These are phyloP conservation scores for Apiotrichum mycotoxinovorans DNA, from an alignment of 1,284 basidiomycete genomes.

Conservation along the genomic window DNA sequence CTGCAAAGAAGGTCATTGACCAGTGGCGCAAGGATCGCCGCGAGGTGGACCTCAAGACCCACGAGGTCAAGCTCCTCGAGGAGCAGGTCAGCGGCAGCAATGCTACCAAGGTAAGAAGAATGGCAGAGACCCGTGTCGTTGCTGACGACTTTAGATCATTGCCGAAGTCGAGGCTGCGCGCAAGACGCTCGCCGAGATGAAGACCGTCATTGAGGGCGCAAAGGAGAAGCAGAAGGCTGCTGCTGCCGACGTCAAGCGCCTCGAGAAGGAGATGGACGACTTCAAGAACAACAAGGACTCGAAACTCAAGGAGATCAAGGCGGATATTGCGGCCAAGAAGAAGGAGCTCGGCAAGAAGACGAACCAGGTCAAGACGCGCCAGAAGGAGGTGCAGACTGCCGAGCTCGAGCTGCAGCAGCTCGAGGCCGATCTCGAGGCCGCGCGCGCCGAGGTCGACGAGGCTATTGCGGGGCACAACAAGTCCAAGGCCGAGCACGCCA, in stretches of 20 bases:
- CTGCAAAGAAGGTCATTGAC: constrained; percentile 60
- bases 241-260: constrained; percentile 71
- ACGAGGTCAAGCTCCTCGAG: constrained; percentile 77
- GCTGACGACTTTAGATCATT: constrained; percentile 59
- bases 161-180: constrained; percentile 73
- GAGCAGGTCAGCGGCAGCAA: constrained; percentile 86
- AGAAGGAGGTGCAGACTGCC: constrained; percentile 84
- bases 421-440: constrained; percentile 68
- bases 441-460: constrained; percentile 61
- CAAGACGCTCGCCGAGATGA: constrained; percentile 64
- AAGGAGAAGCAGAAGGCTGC: constrained; percentile 74
- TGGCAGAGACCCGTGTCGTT: too few species aligned
- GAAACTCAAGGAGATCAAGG: constrained; percentile 92
- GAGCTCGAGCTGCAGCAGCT: constrained; percentile 84
- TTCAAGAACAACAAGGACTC: constrained; percentile 98
- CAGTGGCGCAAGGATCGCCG: constrained; percentile 65
- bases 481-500: constrained; percentile 49
- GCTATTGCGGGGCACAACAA: constrained; percentile 60
- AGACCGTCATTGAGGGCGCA: constrained; percentile 62
- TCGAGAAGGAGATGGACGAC: constrained; percentile 96
- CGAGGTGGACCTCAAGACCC: constrained; percentile 82
- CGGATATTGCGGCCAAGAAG: constrained; percentile 76
- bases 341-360: constrained; percentile 74
- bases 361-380: constrained; percentile 74
- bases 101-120: constrained; percentile 67